A percentile compares a stretch with the other conserved stretches of the same genome.
Evolutionary conservation across 2,329 filamentous ascomycete species (phyloP).

Genomic region (Macrophomina pseudophaseolina): DNA sequence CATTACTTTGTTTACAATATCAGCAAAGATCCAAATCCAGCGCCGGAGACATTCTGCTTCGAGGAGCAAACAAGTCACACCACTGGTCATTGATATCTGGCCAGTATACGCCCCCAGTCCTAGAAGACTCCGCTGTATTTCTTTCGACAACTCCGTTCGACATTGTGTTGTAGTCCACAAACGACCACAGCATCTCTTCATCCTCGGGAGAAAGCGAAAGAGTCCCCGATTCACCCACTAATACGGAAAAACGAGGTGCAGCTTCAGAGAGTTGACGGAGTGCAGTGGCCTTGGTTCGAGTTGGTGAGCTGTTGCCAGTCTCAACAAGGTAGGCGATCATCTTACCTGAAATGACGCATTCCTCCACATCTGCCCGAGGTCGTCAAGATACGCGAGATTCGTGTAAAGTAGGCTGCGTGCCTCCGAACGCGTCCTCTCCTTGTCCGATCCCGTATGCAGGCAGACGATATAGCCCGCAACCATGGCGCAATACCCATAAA

Average conservation of each 20-base stretch:
- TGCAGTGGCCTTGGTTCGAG: not conserved
- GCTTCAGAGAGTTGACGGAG: not conserved
- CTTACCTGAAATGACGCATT: not conserved
- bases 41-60: not conserved
- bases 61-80: not conserved
- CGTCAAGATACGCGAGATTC: not conserved
- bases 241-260: not conserved
- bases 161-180: slow-evolving; percentile 2
- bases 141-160: not conserved
- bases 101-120: not conserved
- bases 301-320: not conserved
- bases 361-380: not conserved
- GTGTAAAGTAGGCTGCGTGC: not conserved
- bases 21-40: too few species aligned
- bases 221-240: not conserved
- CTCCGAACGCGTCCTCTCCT: not conserved
- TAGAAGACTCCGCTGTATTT: too few species aligned
- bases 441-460: not conserved
- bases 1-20: too few species aligned
- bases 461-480: not conserved
- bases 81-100: not conserved
- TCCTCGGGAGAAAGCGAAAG: not conserved
- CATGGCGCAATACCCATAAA: not conserved
- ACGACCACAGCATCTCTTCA: not conserved
- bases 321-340: too few species aligned